Conservation (phyloP, 441 rosid genomes). For the Biscutella laevigata region DNA sequence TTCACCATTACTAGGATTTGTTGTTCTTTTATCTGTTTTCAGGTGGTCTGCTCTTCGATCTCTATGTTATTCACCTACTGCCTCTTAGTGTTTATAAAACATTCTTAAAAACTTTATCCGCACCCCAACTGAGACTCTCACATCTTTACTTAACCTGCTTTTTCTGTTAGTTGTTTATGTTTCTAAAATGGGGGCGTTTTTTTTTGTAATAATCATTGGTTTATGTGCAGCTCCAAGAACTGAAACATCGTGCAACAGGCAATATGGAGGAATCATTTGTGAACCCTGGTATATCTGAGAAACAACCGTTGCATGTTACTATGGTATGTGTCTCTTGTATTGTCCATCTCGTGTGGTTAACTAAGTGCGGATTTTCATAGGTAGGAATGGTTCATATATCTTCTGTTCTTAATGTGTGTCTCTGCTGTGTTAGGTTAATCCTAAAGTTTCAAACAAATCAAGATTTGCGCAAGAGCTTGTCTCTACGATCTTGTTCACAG, state of each 20-base stretch:
- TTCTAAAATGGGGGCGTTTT: too few relatives aligned
- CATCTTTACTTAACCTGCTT: neutral
- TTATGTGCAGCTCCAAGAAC: conserved; percentile 66
- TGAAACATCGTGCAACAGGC: conserved; percentile 80
- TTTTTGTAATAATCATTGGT: conserved; percentile 15
- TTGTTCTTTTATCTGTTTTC: neutral
- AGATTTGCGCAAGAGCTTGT: conserved; percentile 77
- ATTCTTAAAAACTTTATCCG: too few relatives aligned
- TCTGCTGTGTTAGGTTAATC: conserved; percentile 59
- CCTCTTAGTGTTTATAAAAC: neutral
- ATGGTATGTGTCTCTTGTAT: conserved; percentile 44
- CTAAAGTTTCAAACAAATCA: conserved; percentile 71
- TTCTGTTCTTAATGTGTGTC: neutral
- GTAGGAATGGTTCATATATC: neutral
- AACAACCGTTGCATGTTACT: conserved; percentile 87
- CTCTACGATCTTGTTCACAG: conserved; percentile 79
- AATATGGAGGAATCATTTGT: conserved; percentile 54
- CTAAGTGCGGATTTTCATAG: neutral
- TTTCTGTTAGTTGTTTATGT: too few relatives aligned
- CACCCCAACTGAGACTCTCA: neutral
- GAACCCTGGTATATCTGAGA: conserved; percentile 84
- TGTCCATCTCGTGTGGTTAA: neutral
- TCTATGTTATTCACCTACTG: neutral
- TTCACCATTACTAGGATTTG: neutral
- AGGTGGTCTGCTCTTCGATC: neutral